Evolutionary conservation across 2,329 filamentous ascomycete species (phyloP).

Genomic region (Magnaporthiopsis incrustans): DNA sequence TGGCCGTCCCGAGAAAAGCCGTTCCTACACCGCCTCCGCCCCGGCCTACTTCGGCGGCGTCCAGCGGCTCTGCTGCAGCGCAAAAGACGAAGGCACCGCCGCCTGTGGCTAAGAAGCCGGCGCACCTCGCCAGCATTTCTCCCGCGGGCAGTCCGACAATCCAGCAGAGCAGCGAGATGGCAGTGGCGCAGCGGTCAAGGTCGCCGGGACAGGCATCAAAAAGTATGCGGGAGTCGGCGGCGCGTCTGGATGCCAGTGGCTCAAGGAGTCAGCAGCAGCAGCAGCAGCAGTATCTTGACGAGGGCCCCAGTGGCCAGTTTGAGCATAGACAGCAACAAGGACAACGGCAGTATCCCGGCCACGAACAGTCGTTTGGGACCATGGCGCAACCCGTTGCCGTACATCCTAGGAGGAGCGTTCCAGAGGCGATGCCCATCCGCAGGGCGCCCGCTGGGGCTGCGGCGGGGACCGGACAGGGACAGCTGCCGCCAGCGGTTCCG

Average conservation of each 20-base stretch:
- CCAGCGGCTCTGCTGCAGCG: conserved; percentile 27
- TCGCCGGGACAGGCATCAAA: conserved; percentile 3
- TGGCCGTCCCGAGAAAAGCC: not conserved
- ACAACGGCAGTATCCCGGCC: conserved; percentile 12
- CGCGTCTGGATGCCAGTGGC: not conserved
- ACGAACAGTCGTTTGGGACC: conserved; percentile 9
- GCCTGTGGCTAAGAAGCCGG: conserved; percentile 56
- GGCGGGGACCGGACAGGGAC: conserved; percentile 7
- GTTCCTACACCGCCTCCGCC: conserved; percentile 12
- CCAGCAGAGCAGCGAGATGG: conserved; percentile 11
- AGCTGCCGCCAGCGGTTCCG: conserved; percentile 15
- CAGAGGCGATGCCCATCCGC: not conserved
- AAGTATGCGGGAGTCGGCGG: not conserved
- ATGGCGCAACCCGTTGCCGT: conserved; percentile 8
- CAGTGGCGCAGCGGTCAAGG: conserved; percentile 10
- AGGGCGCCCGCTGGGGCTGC: conserved; percentile 14
- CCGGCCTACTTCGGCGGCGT: conserved; percentile 17
- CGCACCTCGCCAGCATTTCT: conserved; percentile 36
- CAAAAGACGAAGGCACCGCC: conserved; percentile 39
- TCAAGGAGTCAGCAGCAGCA: no score
- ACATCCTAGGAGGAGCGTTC: conserved; percentile 8
- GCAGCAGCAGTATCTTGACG: no score
- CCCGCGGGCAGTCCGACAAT: conserved; percentile 19
- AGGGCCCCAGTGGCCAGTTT: no score
- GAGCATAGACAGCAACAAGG: conserved; percentile 14